A percentile compares a stretch with the other conserved stretches of the same genome.
These are phyloP conservation scores for Circinella minor DNA, from an alignment of 371 early-diverging fungal species.

Conservation along the genomic window DNA sequence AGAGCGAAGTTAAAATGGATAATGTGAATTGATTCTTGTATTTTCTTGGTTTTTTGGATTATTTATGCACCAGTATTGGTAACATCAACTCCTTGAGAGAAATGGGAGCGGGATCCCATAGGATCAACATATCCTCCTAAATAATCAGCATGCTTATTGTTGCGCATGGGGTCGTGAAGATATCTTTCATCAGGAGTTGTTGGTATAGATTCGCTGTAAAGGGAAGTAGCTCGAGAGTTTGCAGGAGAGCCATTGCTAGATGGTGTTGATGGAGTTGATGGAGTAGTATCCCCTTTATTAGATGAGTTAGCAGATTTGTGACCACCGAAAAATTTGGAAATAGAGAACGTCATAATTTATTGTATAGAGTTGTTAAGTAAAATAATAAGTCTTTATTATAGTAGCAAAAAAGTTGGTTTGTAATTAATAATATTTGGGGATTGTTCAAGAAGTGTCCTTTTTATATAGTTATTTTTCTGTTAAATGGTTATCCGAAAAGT, in stretches of 20 bases:
- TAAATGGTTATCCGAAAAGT: slow-evolving; percentile 19
- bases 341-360: slow-evolving; percentile 13
- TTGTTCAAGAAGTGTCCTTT: not conserved
- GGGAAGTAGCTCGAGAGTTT: slow-evolving; percentile 7
- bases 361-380: not conserved
- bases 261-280: not conserved
- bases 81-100: slow-evolving; percentile 17
- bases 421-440: not conserved
- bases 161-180: slow-evolving; percentile 47
- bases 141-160: slow-evolving; percentile 36
- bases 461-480: slow-evolving; percentile 8
- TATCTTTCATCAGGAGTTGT: slow-evolving; percentile 21
- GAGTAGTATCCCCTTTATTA: slow-evolving; percentile 10
- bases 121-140: slow-evolving; percentile 44
- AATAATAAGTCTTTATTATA: not conserved
- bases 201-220: not conserved
- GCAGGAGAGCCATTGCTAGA: slow-evolving; percentile 11
- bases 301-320: slow-evolving; percentile 7
- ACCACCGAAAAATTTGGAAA: slow-evolving; percentile 9
- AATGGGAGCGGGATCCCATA: slow-evolving; percentile 28
- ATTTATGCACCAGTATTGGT: slow-evolving; percentile 39
- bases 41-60: too few relatives aligned
- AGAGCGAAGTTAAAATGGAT: not conserved
- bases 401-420: not conserved
- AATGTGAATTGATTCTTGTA: not conserved